Base-by-base conservation (phyloP, 345 rosid species). In the Streptanthus diversifolius region DNA sequence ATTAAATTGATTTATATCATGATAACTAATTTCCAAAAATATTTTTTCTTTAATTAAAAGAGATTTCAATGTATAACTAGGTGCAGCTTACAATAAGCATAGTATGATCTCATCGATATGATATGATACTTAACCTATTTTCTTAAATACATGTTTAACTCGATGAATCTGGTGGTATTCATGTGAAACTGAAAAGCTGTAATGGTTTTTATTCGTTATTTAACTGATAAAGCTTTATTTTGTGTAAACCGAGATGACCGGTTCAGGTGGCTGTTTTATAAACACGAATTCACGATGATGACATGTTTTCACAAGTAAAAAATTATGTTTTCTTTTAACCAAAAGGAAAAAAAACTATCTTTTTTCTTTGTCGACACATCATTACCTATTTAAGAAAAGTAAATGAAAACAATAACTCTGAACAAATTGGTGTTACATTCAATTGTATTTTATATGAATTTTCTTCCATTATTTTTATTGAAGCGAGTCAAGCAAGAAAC, bases 121-220 rank as follows among this genome's bases (percentile, higher is more conserved):
- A n/a, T n/a, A n/a, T n/a, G n/a, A n/a, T n/a, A n/a, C n/a, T n/a
- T n/a, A n/a, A n/a, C n/a, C n/a, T n/a, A n/a, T n/a, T n/a, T n/a
- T n/a, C n/a, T n/a, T n/a, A n/a, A n/a, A 4, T 44, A 44, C 52
- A 54, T 40, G 30, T 60, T 48, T 72, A 72, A 27, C 9, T 55
- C 19, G 0, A 44, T 25, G 55, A 44, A 73, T 64, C 41, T 45
- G 33, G 52, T 56, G 41, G 25, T 25, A 27, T 29, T 68, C 39
- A 74, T 59, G 63, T 74, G 68, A 55, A 66, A 67, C 47, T 51
- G 48, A 59, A 60, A 68, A 67, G n/a, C 11, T 39, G 39, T 15
- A 39, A 59, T 39, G 29, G 8, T 4, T 19, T 66, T 6, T 40
- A 66, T 58, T 39, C 73, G 66, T 57, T 39, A 32, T 19, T 66